These are phyloP conservation scores for Termitomyces heimii DNA, from an alignment of 768 basidiomycete genomes.

Conservation along the genomic window DNA sequence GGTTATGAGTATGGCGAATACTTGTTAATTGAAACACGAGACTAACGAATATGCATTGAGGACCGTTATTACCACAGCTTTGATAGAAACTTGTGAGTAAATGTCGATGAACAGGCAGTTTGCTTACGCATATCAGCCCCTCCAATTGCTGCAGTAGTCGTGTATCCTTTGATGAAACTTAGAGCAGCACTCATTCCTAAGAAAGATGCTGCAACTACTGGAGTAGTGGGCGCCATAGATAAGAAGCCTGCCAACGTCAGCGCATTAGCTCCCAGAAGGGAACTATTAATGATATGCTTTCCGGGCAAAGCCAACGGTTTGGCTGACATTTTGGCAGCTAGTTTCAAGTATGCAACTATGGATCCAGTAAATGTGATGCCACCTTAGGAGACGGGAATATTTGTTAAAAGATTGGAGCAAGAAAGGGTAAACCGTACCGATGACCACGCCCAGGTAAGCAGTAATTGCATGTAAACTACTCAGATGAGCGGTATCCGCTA, in stretches of 20 bases:
- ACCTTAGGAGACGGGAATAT: slow-evolving; percentile 27
- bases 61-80: slow-evolving; percentile 88
- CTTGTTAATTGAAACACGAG: neutral
- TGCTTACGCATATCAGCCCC: slow-evolving; percentile 89
- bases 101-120: neutral
- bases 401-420: neutral
- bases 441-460: slow-evolving; percentile 81
- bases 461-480: slow-evolving; percentile 74
- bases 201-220: slow-evolving; percentile 72
- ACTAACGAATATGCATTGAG: slow-evolving; percentile 79
- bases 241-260: slow-evolving; percentile 76
- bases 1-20: neutral
- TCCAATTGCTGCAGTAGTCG: slow-evolving; percentile 87
- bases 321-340: slow-evolving; percentile 78
- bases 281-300: slow-evolving; percentile 68
- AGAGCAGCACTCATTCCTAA: slow-evolving; percentile 66
- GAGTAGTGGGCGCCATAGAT: slow-evolving; percentile 60
- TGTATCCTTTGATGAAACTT: slow-evolving; percentile 83
- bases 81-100: slow-evolving; percentile 5
- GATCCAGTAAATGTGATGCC: slow-evolving; percentile 90
- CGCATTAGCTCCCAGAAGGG: slow-evolving; percentile 67
- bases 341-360: slow-evolving; percentile 83
- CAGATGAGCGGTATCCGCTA: slow-evolving; percentile 63
- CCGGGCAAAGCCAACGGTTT: slow-evolving; percentile 68
- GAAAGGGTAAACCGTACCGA: slow-evolving; percentile 40